These are phyloP conservation scores for Mimosa bimucronata DNA, from an alignment of 306 rosid species.

Conservation along the genomic window DNA sequence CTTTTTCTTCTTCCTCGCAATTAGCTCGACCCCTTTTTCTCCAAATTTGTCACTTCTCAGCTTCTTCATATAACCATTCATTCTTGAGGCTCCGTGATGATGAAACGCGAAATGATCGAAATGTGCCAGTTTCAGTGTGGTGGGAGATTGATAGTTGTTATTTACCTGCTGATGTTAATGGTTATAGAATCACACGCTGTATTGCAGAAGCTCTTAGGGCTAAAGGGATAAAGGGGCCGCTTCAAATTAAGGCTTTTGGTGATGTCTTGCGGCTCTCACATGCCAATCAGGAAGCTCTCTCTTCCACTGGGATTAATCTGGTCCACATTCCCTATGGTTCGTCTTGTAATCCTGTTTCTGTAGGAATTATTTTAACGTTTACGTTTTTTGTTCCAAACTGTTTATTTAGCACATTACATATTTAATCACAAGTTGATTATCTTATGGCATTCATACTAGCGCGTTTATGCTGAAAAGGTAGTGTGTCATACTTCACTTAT, in stretches of 20 bases:
- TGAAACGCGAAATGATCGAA: conserved; percentile 59
- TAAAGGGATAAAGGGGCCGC: conserved; percentile 83
- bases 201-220: conserved; percentile 69
- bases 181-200: conserved; percentile 48
- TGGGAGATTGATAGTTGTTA: conserved; percentile 92
- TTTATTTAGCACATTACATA: neutral
- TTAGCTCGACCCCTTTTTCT: conserved; percentile 36
- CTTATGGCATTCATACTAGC: neutral
- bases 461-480: neutral
- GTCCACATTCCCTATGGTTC: conserved; percentile 69
- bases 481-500: neutral
- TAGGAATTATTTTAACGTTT: neutral
- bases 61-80: conserved; percentile 21
- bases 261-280: conserved; percentile 64
- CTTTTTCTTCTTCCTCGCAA: conserved; percentile 1
- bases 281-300: conserved; percentile 69
- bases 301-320: conserved; percentile 73
- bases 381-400: neutral
- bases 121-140: conserved; percentile 86
- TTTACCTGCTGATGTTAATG: conserved; percentile 51
- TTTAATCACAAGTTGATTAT: neutral
- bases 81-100: conserved; percentile 51
- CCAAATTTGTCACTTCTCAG: conserved; percentile 41
- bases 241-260: conserved; percentile 80
- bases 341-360: neutral